Base-by-base conservation (phyloP, 2,329 filamentous ascomycete species). In the Sporothrix brasiliensis region DNA sequence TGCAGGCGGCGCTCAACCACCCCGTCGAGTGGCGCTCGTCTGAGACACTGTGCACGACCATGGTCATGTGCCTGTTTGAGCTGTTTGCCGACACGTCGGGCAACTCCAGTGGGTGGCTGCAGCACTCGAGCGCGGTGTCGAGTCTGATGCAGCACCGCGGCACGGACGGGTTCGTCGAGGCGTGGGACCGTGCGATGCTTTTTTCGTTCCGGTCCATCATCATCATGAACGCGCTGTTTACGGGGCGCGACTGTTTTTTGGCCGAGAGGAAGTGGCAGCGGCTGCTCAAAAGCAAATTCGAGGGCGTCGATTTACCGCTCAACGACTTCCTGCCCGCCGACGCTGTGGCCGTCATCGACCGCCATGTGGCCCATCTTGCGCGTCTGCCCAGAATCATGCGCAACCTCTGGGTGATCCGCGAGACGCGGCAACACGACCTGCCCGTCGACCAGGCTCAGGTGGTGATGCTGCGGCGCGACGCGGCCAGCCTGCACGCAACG, bases 11-110 rank as follows among this genome's bases (percentile, higher is more conserved):
- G 9, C 74, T 83, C 56, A 75, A 77, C 69, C 81, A 83, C 72
- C 75, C 78, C 1, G 73, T 73, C 19, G 78, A 79, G 71, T 82
- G 81, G 81, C 79, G 76, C 71, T 75, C 78, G 16, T 75, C 79
- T 1, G 81, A 82, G 74, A 83, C 81, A n/a, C 74, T 82, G 34
- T 81, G 79, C 68, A 75, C 83, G 2, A 77, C 80, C 58, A 81
- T 82, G 73, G 73, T 83, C 52, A 73, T 82, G 53, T 80, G 80
- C 68, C 74, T 80, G 19, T 82, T 78, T 47, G 81, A 82, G 80
- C 74, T 81, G n/a, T 82, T 82, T 74, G 80, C 81, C 4, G 81
- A 80, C n/a, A 83, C 80, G 7, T 74, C 73, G 10, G 60, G 60
- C 30, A 74, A 77, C 44, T 71, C 79, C 4, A 74, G 77, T 47